phyloP scores from a whole-genome alignment of 202 grass and related monocot species.

The Musa balbisiana region DNA sequence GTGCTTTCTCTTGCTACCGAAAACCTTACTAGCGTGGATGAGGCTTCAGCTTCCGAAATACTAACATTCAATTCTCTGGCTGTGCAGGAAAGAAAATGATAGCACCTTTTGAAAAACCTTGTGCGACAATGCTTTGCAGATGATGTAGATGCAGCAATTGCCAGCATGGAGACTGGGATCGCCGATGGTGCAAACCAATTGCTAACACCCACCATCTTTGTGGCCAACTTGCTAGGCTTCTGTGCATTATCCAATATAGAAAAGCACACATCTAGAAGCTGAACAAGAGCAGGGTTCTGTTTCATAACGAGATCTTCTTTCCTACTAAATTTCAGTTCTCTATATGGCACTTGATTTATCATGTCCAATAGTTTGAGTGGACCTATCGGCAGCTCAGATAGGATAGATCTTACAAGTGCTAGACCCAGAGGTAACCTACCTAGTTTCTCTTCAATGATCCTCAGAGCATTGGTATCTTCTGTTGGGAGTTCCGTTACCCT shows the following conservation, averaged over 20 bases:
- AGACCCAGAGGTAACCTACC: slow-evolving; percentile 30
- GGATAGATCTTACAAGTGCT: slow-evolving; percentile 28
- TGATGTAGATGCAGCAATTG: background rate
- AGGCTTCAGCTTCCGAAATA: slow-evolving; percentile 22
- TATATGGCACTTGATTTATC: slow-evolving; percentile 23
- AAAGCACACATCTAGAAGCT: slow-evolving; percentile 44
- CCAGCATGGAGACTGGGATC: slow-evolving; percentile 32
- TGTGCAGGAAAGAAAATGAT: slow-evolving; percentile 7
- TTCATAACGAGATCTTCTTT: slow-evolving; percentile 24
- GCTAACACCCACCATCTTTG: slow-evolving; percentile 26
- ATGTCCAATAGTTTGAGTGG: slow-evolving; percentile 18
- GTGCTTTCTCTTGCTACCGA: slow-evolving; percentile 22
- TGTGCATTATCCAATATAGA: slow-evolving; percentile 13
- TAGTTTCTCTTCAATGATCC: slow-evolving; percentile 33
- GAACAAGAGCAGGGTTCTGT: slow-evolving; percentile 27
- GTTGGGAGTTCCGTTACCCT: background rate
- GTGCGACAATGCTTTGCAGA: background rate
- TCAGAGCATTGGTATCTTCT: slow-evolving; percentile 25
- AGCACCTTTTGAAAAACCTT: slow-evolving; percentile 19
- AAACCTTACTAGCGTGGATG: slow-evolving; percentile 23
- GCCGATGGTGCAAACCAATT: slow-evolving; percentile 44
- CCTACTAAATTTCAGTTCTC: slow-evolving; percentile 10
- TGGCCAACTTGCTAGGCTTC: slow-evolving; percentile 14
- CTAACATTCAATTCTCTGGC: slow-evolving; percentile 1
- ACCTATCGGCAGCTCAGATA: slow-evolving; percentile 26